phyloP scores from a whole-genome alignment of 768 basidiomycete genomes.

The Kwoniella botswanensis region DNA sequence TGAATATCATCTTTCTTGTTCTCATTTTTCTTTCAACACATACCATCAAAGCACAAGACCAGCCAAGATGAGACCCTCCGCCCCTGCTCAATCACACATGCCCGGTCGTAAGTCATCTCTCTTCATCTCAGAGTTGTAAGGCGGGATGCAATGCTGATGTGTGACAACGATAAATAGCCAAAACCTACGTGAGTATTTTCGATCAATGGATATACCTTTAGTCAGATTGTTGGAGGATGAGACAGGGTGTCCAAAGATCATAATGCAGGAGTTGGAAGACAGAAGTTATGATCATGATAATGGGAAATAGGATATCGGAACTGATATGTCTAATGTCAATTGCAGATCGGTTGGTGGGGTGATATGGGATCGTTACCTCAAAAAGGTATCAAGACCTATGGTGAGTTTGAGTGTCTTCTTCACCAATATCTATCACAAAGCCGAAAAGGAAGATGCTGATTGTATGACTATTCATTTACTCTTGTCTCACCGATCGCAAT shows the following conservation, averaged over 20 bases:
- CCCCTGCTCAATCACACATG: conserved; percentile 67
- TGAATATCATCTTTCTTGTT: not conserved
- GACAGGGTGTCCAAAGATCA: too few species aligned
- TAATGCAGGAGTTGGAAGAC: too few species aligned
- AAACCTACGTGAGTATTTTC: conserved; percentile 73
- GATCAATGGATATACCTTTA: not conserved
- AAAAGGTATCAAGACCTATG: conserved; percentile 78
- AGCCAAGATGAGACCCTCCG: conserved; percentile 62
- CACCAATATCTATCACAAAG: not conserved
- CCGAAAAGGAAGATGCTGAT: not conserved
- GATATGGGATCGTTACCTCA: conserved; percentile 71
- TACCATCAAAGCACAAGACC: not conserved
- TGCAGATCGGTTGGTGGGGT: conserved; percentile 89
- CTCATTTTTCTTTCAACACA: not conserved
- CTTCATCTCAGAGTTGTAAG: not conserved
- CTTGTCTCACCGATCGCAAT: too few species aligned
- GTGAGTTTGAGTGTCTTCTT: conserved; percentile 63
- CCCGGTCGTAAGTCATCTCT: conserved; percentile 71
- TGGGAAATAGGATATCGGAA: not conserved
- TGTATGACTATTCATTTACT: not conserved
- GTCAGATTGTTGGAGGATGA: not conserved
- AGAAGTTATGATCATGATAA: not conserved
- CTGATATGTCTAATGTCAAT: not conserved
- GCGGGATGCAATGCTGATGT: conserved; percentile 1
- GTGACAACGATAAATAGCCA: conserved; percentile 62